Evolutionary conservation across 2,329 filamentous ascomycete species (phyloP).

Genomic region (Colletotrichum musicola): DNA sequence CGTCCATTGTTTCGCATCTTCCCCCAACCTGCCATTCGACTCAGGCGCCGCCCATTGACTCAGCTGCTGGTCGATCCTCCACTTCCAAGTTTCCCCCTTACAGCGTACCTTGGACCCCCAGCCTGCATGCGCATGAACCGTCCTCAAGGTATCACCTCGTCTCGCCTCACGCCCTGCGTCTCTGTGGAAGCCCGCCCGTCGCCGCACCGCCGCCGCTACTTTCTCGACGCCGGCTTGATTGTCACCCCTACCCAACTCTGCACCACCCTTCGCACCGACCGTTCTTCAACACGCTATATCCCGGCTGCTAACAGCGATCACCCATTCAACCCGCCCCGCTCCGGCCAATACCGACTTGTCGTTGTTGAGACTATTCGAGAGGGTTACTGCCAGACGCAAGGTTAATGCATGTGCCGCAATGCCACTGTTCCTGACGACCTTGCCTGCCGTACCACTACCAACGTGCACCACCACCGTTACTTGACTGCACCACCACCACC

Average conservation of each 20-base stretch:
- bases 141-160: slow-evolving; percentile 33
- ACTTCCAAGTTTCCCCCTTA: slow-evolving; percentile 36
- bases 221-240: slow-evolving; percentile 24
- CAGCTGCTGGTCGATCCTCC: slow-evolving; percentile 25
- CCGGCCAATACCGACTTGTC: slow-evolving; percentile 19
- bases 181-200: slow-evolving; percentile 20
- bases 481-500: slow-evolving; percentile 40
- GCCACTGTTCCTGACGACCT: slow-evolving; percentile 37
- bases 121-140: slow-evolving; percentile 36
- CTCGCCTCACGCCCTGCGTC: slow-evolving; percentile 28
- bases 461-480: slow-evolving; percentile 22
- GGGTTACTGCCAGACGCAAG: slow-evolving; percentile 36
- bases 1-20: slow-evolving; percentile 33
- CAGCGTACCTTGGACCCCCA: slow-evolving; percentile 13
- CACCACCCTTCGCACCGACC: slow-evolving; percentile 32
- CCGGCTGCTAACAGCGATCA: slow-evolving; percentile 24
- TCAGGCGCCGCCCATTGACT: slow-evolving; percentile 22
- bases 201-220: slow-evolving; percentile 6
- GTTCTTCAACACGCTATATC: slow-evolving; percentile 33
- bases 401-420: slow-evolving; percentile 40
- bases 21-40: slow-evolving; percentile 18
- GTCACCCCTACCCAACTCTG: slow-evolving; percentile 20
- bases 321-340: slow-evolving; percentile 28
- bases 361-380: slow-evolving; percentile 28
- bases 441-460: slow-evolving; percentile 26